phyloP scores from a whole-genome alignment of 805 yeast species.

The Komagataella pseudopastoris region DNA sequence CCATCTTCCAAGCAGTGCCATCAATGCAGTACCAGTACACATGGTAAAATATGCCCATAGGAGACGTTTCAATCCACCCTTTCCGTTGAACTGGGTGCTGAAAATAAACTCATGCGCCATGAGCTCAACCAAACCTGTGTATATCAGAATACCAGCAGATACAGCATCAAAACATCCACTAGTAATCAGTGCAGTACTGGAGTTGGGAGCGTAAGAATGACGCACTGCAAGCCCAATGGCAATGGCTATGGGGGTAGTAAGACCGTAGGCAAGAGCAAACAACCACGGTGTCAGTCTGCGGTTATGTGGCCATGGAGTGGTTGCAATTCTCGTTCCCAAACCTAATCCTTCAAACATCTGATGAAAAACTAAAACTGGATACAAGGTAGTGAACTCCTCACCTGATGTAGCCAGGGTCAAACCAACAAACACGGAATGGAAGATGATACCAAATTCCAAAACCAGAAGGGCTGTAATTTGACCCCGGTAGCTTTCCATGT shows the following conservation, averaged over 20 bases:
- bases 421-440: conserved; percentile 69
- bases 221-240: conserved; percentile 72
- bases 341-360: conserved; percentile 76
- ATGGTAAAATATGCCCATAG: conserved; percentile 25
- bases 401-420: conserved; percentile 52
- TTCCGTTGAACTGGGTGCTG: conserved; percentile 27
- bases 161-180: conserved; percentile 57
- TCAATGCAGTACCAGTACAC: conserved; percentile 48
- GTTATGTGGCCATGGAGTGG: conserved; percentile 37
- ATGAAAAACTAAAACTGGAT: conserved; percentile 57
- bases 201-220: conserved; percentile 36
- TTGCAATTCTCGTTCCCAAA: conserved; percentile 56
- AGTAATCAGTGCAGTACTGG: conserved; percentile 38
- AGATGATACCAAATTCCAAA: conserved; percentile 59
- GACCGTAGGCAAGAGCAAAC: conserved; percentile 33
- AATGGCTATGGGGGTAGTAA: conserved; percentile 56
- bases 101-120: conserved; percentile 62
- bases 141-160: conserved; percentile 59
- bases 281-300: conserved; percentile 35
- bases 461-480: conserved; percentile 35
- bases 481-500: neutral
- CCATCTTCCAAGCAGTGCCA: conserved; percentile 73
- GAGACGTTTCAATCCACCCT: conserved; percentile 25
- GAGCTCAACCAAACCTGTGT: conserved; percentile 63
- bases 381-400: conserved; percentile 49